Evolutionary conservation across 768 basidiomycete species (phyloP), one percentile per base, ranked within the genome.

Genomic region (Lentinula aciculospora): DNA sequence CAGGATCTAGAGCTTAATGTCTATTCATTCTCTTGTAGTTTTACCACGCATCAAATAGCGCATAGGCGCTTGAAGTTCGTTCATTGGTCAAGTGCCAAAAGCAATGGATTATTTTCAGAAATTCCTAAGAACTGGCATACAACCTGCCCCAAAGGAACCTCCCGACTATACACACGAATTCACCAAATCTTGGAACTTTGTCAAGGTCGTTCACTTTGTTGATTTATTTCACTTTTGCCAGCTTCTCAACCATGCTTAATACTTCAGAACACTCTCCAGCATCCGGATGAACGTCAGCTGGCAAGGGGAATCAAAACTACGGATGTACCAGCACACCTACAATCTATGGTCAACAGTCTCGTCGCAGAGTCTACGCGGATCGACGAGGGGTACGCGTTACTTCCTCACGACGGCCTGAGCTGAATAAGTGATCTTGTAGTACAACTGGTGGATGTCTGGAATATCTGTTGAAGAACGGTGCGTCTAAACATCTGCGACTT

Each of bases 271-370:
- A 94, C 90, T 4, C 81, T 97, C n/a, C 72, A 82, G 48, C 79
- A 89, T 67, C 94, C 94, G 0, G 93, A 97, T 70, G 94, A 97
- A 74, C 80, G 94, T 39, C 93, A 95, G 69, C 70, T 97, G 36
- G 75, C 83, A 12, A 83, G 81, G 67, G 93, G 95, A 13, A 94
- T 95, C 65, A 73, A 74, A 53, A 84, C 85, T 10, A 97, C 95
- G 3, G 81, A 84, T 68, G 93, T 95, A 0, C 92, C 94, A 7
- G 75, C 72, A 25, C 82, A 85, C 63, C 75, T 96, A 19, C 80
- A 84, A 64, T 82, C 84, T 4, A 87, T 98, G 78, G 89, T 94
- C 2, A 89, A 95, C 71, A 78, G 88, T 13, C 77, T 97, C 50
- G 90, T 94, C 9, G 83, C 85, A 76, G 95, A 97, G 71, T 88